Evolutionary conservation across 768 basidiomycete genomes (phyloP).

Genomic region (Rhodotorula toruloides): DNA sequence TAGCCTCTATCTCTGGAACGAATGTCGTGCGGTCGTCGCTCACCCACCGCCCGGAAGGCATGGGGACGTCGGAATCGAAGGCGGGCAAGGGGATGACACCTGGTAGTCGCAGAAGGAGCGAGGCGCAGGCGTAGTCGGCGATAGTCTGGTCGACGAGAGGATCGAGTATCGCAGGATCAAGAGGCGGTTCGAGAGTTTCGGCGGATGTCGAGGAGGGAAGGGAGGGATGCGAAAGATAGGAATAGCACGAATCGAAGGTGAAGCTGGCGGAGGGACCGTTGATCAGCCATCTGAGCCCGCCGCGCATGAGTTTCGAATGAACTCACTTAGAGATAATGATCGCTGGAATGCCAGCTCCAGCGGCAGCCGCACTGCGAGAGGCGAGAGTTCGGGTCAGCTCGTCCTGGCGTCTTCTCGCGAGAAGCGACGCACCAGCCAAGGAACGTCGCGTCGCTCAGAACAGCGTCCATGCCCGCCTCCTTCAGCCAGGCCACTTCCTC

Average conservation of each 20-base stretch:
- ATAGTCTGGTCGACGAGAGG: constrained; percentile 64
- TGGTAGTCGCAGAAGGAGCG: constrained; percentile 64
- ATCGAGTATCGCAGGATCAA: constrained; percentile 53
- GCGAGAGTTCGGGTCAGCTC: neutral
- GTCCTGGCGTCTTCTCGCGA: neutral
- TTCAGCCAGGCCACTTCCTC: constrained; percentile 60
- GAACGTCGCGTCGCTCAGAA: constrained; percentile 72
- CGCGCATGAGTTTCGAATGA: no score
- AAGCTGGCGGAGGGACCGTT: constrained; percentile 50
- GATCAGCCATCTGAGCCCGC: no score
- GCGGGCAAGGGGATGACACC: constrained; percentile 73
- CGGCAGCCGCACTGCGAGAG: constrained; percentile 55
- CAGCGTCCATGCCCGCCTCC: constrained; percentile 55
- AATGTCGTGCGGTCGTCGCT: constrained; percentile 54
- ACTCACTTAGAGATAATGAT: constrained; percentile 63
- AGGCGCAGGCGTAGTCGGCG: constrained; percentile 64
- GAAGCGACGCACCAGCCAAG: constrained; percentile 60
- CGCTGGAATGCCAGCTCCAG: constrained; percentile 61
- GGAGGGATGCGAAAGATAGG: constrained; percentile 53
- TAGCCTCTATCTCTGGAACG: constrained; percentile 50
- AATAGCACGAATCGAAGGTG: constrained; percentile 77
- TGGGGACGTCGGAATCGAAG: constrained; percentile 54
- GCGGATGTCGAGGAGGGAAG: neutral
- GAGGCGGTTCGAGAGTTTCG: constrained; percentile 52
- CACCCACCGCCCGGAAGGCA: constrained; percentile 66